Evolutionary conservation across 257 asterid species (phyloP).

Genomic region (Salvia rosmarinus): DNA sequence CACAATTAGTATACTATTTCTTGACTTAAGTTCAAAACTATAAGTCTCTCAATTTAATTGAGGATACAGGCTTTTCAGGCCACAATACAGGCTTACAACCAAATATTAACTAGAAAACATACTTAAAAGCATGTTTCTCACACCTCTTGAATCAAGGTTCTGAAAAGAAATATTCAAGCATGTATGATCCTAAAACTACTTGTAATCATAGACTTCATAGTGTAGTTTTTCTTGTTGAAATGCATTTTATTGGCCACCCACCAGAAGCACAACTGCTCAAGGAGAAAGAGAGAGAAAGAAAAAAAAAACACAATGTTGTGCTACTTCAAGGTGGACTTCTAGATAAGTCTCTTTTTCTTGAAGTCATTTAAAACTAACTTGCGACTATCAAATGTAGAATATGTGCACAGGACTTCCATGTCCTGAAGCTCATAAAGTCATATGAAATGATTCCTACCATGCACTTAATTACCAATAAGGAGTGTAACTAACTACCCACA

Average conservation of each 20-base stretch:
- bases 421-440: background rate
- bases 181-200: background rate
- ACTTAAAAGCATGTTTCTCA: background rate
- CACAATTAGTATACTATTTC: constrained; percentile 23
- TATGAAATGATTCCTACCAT: background rate
- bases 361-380: background rate
- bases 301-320: background rate
- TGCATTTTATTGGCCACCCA: background rate
- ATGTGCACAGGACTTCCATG: background rate
- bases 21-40: constrained; percentile 9
- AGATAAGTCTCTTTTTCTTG: background rate
- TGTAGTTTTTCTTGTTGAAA: background rate
- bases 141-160: background rate
- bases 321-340: background rate
- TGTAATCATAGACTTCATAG: background rate
- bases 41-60: background rate
- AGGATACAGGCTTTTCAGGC: constrained; percentile 17
- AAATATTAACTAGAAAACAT: constrained; percentile 3
- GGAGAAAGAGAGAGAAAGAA: background rate
- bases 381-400: background rate
- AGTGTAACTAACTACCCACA: background rate
- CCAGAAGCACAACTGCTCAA: background rate
- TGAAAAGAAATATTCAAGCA: background rate
- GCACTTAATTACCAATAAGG: background rate
- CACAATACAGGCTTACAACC: constrained; percentile 1